Base-by-base conservation (phyloP, 306 rosid species). In the Bauhinia variegata region DNA sequence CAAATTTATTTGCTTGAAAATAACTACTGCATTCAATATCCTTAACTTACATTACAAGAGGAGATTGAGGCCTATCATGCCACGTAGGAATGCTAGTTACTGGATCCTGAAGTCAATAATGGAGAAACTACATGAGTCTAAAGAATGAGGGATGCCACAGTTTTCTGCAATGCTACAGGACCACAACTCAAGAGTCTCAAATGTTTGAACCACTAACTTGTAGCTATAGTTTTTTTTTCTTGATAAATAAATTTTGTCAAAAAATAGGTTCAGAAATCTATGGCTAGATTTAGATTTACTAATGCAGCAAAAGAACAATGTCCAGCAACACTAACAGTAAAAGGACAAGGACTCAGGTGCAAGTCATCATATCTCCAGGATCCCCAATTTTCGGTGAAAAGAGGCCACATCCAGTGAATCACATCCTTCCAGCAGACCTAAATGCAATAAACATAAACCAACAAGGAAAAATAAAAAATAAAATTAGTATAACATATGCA, bases 381-480 rank as follows among this genome's bases (percentile, higher is more conserved):
- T 66, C 87, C 96, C 95, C 92, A 90, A 65, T 77, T 48, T 57
- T 85, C 95, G 16, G 85, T 82, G 80, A 87, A 90, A 78, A 90
- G 86, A 16, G 96, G 96, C 96, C 96, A 90, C 95, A 90, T 82
- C 96, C 96, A 90, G 62, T 90, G 96, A 69, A 65, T 84, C 71
- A 90, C 92, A 11, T 90, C 96, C 70, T 83, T 77, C 96, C 96
- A 87, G 68, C 89, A 76, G 51, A 90, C 82, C 96, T 90, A 32
- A 10, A 8, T 16, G 57, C 14, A 49, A 50, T 30, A 54, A 67
- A 36, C 57, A 72, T 60, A 37, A 44, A 34, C 30, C 23, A 37
- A 19, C 28, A 54, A 74, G 33, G 16, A 18, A 71, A 34, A 59
- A 13, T 7, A 46, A 9, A 6, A 69, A 60, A 44, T 31, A 69